Evolutionary conservation across 106 monocot species (phyloP).

Genomic region (Cymbidium sinense): DNA sequence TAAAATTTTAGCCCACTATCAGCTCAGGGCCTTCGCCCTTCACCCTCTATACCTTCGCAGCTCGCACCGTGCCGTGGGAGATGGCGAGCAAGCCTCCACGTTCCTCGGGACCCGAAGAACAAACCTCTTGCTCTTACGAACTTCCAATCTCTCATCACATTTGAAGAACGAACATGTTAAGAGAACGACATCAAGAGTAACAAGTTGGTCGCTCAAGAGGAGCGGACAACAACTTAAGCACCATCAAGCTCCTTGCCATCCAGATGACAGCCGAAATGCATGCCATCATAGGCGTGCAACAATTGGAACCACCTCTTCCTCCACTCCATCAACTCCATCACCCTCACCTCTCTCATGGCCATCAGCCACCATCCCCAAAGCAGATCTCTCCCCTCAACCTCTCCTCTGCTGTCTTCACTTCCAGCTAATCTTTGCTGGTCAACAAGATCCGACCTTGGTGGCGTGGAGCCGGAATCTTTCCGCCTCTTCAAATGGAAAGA

Average conservation of each 20-base stretch:
- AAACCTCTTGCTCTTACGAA: neutral
- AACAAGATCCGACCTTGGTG: slow-evolving; percentile 86
- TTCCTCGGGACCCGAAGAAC: neutral
- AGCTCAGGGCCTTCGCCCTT: neutral
- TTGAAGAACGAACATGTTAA: neutral
- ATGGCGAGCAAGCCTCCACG: neutral
- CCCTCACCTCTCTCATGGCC: slow-evolving; percentile 55
- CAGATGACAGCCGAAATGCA: slow-evolving; percentile 82
- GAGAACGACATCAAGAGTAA: neutral
- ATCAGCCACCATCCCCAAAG: slow-evolving; percentile 25
- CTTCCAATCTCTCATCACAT: slow-evolving; percentile 16
- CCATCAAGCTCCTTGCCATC: slow-evolving; percentile 35
- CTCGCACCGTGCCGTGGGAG: neutral
- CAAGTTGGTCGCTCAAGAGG: neutral
- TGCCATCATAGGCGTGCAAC: slow-evolving; percentile 58
- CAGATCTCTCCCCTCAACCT: slow-evolving; percentile 21
- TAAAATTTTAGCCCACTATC: too few species aligned
- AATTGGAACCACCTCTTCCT: slow-evolving; percentile 75
- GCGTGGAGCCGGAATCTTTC: slow-evolving; percentile 84
- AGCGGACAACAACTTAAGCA: neutral
- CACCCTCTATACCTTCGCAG: neutral
- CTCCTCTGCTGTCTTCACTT: slow-evolving; percentile 16
- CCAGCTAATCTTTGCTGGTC: slow-evolving; percentile 10
- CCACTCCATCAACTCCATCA: slow-evolving; percentile 58
- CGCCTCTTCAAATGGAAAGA: slow-evolving; percentile 58